These are phyloP conservation scores for Mallotus japonicus DNA, from an alignment of 441 rosid species.

Conservation along the genomic window DNA sequence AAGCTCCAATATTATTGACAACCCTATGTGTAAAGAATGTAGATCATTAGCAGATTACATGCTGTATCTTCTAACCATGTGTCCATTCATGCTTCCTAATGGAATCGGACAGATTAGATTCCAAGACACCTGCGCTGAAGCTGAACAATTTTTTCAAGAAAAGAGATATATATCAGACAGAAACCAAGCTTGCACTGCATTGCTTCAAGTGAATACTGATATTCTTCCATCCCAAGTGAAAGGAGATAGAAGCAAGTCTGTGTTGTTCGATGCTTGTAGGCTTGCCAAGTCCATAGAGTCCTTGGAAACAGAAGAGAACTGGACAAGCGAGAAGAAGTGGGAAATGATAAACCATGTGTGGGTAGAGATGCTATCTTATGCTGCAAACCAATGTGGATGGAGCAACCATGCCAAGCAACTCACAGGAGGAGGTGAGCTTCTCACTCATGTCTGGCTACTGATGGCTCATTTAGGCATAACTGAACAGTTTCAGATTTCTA, in stretches of 20 bases:
- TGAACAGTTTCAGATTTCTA: conserved; percentile 16
- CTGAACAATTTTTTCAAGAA: conserved; percentile 22
- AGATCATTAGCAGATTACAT: conserved; percentile 32
- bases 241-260: conserved; percentile 29
- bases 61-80: conserved; percentile 31
- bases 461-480: conserved; percentile 34
- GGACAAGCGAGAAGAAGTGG: conserved; percentile 29
- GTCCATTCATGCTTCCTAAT: conserved; percentile 35
- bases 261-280: conserved; percentile 32
- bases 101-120: conserved; percentile 37
- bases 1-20: not conserved
- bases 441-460: conserved; percentile 42
- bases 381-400: conserved; percentile 33
- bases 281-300: conserved; percentile 15
- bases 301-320: conserved; percentile 10
- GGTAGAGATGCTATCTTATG: conserved; percentile 35
- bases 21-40: conserved; percentile 15
- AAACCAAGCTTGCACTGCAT: conserved; percentile 6
- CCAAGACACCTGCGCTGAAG: conserved; percentile 31
- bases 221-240: conserved; percentile 25
- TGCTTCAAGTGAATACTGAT: conserved; percentile 23
- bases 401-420: conserved; percentile 35
- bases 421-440: conserved; percentile 39
- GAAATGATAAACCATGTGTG: conserved; percentile 31
- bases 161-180: not conserved